These are phyloP conservation scores for Trichoderma cornu-damae DNA, from an alignment of 2,329 filamentous ascomycete genomes.

Conservation along the genomic window DNA sequence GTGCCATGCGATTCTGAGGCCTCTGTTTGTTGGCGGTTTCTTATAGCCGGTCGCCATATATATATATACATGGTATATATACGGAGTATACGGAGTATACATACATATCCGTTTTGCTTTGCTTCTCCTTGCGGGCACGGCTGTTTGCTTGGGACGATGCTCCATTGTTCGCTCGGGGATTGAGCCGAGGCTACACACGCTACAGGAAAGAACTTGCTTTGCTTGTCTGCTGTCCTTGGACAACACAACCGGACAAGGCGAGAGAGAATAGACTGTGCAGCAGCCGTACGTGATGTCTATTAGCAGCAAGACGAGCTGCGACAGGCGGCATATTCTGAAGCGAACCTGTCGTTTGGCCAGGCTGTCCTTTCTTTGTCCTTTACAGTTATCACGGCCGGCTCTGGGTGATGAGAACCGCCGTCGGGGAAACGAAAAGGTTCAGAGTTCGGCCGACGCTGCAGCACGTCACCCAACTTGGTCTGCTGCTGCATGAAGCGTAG, in stretches of 20 bases:
- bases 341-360: neutral
- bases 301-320: neutral
- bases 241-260: neutral
- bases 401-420: neutral
- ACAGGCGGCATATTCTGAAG: neutral
- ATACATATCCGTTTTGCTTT: no score
- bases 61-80: no score
- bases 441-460: neutral
- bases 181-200: neutral
- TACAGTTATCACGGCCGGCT: neutral
- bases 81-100: no score
- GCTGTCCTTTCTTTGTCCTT: neutral
- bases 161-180: neutral
- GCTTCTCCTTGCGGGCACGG: neutral
- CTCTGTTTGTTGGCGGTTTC: no score
- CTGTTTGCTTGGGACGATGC: neutral
- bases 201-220: no score
- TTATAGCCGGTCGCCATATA: no score
- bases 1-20: no score
- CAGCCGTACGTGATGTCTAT: neutral
- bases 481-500: neutral
- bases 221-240: neutral
- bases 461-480: neutral
- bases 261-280: neutral
- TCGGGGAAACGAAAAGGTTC: slow-evolving; percentile 11